Evolutionary conservation across 305 asterid species (phyloP).

Genomic region (Fraxinus latifolia): DNA sequence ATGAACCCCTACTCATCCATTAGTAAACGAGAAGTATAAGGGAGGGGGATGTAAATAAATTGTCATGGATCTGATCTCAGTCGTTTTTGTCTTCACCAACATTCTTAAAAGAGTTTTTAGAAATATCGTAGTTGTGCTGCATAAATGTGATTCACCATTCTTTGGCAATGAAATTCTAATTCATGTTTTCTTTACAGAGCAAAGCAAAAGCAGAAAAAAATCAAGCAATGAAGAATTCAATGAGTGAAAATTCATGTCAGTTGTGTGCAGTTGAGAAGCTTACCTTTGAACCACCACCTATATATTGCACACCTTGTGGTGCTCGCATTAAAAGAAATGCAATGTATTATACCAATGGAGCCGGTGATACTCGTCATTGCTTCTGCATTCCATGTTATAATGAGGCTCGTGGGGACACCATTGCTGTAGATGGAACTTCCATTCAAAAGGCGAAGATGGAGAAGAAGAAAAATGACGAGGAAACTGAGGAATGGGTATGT

Average conservation of each 20-base stretch:
- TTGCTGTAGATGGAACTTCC: slow-evolving; percentile 62
- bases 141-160: slow-evolving; percentile 15
- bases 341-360: slow-evolving; percentile 77
- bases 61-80: slow-evolving; percentile 18
- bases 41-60: background rate
- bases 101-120: slow-evolving; percentile 20
- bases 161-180: slow-evolving; percentile 3
- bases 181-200: slow-evolving; percentile 51
- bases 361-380: slow-evolving; percentile 85
- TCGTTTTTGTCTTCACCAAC: background rate
- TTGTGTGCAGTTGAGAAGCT: slow-evolving; percentile 96
- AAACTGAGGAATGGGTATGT: slow-evolving; percentile 95
- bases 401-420: slow-evolving; percentile 83
- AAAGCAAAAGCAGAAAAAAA: slow-evolving; percentile 90
- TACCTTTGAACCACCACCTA: slow-evolving; percentile 86
- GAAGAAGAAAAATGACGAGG: slow-evolving; percentile 90
- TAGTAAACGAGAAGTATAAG: background rate
- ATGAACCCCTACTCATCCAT: background rate
- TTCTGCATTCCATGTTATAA: slow-evolving; percentile 89
- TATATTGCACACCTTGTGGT: slow-evolving; percentile 88
- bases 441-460: slow-evolving; percentile 74
- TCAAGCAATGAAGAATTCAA: slow-evolving; percentile 87
- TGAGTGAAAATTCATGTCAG: slow-evolving; percentile 97
- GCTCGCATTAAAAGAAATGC: slow-evolving; percentile 93
- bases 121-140: slow-evolving; percentile 9